Evolutionary conservation across 768 basidiomycete genomes (phyloP).

Genomic region (Amanita jacksonii): DNA sequence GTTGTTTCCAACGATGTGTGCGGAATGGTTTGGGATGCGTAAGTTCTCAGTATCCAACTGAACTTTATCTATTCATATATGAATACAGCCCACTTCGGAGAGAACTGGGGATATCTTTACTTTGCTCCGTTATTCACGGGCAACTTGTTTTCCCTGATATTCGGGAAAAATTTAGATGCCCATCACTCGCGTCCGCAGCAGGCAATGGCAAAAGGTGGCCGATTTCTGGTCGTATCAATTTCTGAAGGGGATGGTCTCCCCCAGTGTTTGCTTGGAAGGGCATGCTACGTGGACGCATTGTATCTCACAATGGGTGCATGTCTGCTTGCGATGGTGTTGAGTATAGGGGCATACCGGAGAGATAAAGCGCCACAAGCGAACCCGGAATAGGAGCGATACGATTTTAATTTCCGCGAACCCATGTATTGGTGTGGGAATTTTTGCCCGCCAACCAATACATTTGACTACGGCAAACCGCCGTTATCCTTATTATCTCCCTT

Average conservation of each 20-base stretch:
- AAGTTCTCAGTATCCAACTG: too few species aligned
- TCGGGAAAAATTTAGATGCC: constrained; percentile 73
- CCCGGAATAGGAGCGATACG: too few species aligned
- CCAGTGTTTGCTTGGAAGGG: constrained; percentile 46
- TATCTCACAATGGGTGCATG: constrained; percentile 42
- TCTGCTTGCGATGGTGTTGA: constrained; percentile 33
- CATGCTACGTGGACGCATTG: constrained; percentile 52
- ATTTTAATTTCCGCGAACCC: too few species aligned
- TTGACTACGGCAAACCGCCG: too few species aligned
- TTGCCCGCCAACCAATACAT: too few species aligned
- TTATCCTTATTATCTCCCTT: too few species aligned
- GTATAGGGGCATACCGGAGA: constrained; percentile 41
- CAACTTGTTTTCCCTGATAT: constrained; percentile 77
- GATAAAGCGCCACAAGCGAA: too few species aligned
- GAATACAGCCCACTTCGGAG: constrained; percentile 54
- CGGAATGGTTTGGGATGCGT: constrained; percentile 90
- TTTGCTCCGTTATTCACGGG: constrained; percentile 70
- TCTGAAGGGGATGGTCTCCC: too few species aligned
- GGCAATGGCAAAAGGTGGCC: too few species aligned
- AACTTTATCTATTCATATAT: background rate
- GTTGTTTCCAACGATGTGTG: constrained; percentile 60
- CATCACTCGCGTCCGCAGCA: constrained; percentile 31
- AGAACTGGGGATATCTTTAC: constrained; percentile 80
- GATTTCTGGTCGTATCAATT: background rate
- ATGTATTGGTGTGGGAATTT: too few species aligned